Percentiles rank a stretch among this genome's conserved stretches.
Conservation (phyloP, 441 rosid genomes). For the Croton setiger region DNA sequence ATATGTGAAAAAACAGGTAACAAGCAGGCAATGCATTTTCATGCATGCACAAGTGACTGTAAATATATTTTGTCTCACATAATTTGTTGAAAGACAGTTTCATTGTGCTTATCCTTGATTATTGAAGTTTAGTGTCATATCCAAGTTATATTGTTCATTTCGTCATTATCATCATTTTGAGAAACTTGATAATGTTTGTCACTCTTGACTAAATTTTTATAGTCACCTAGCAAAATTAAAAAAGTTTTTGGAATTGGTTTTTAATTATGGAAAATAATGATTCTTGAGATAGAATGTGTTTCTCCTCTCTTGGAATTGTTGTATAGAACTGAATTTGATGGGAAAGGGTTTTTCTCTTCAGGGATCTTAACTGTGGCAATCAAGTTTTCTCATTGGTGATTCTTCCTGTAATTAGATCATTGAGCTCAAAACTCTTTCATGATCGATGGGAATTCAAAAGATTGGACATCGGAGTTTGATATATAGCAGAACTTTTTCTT, state of each 20-base stretch:
- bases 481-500: constrained; percentile 19
- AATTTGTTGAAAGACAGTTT: neutral
- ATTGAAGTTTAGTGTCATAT: neutral
- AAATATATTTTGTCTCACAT: neutral
- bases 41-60: neutral
- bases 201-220: neutral
- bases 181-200: neutral
- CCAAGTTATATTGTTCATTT: neutral
- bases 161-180: neutral
- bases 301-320: neutral
- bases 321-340: constrained; percentile 9
- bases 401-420: constrained; percentile 22
- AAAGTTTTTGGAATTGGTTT: neutral
- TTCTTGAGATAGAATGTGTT: neutral
- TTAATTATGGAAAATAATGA: neutral
- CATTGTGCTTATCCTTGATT: neutral
- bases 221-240: neutral
- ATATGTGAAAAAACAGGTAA: neutral
- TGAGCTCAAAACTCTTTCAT: constrained; percentile 11
- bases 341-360: constrained; percentile 21
- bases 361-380: constrained; percentile 26
- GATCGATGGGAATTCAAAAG: constrained; percentile 39
- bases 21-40: neutral
- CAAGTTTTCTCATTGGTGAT: constrained; percentile 15
- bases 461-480: constrained; percentile 26